Evolutionary conservation across 495 filamentous ascomycete species (phyloP), one percentile per base, ranked within the genome.

Genomic region (Lophiotrema nucula): DNA sequence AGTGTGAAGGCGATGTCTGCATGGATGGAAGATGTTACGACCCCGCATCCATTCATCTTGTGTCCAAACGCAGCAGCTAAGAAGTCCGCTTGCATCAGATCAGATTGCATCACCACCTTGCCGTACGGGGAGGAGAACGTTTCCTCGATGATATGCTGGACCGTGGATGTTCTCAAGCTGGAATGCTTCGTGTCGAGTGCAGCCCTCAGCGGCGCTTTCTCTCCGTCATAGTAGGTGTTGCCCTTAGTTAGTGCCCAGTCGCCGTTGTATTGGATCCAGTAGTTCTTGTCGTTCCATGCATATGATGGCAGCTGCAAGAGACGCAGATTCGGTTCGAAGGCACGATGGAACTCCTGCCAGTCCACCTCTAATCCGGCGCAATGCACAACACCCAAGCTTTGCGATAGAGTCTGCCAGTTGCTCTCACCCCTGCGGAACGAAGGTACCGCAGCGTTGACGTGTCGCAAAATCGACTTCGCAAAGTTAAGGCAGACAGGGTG

Each of bases 261-360:
- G 0, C 63, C 64, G 2, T 59, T 49, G 46, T 79, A 79, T 6
- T 68, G 65, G 4, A 79, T 69, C 76, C 76, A 79, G 50, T 90
- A 90, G 62, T 88, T 84, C 76, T 90, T 92, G 27, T 84, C 71
- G 55, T 93, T 87, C 74, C 85, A 95, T 8, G 80, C 81, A 65
- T 95, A 95, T 3, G 80, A 71, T 18, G 90, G 90, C 2, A 93
- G 79, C n/a, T 80, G 72, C 1, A 93, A 71, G 12, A 91, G 77
- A 27, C 81, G 76, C 35, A 83, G 81, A 16, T 74, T 79, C 8
- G 74, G 60, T 42, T 70, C 69, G 66, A 89, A 92, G 67, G 89
- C 86, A 19, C 81, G 78, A 71, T 92, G 88, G 65, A 84, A 90
- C 68, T 91, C 88, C 57, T 82, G 83, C 86, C 88, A 96, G 69